Evolutionary conservation across 2,329 filamentous ascomycete species (phyloP), one percentile per base, ranked within the genome.

Genomic region (Hypoxylon sp.): DNA sequence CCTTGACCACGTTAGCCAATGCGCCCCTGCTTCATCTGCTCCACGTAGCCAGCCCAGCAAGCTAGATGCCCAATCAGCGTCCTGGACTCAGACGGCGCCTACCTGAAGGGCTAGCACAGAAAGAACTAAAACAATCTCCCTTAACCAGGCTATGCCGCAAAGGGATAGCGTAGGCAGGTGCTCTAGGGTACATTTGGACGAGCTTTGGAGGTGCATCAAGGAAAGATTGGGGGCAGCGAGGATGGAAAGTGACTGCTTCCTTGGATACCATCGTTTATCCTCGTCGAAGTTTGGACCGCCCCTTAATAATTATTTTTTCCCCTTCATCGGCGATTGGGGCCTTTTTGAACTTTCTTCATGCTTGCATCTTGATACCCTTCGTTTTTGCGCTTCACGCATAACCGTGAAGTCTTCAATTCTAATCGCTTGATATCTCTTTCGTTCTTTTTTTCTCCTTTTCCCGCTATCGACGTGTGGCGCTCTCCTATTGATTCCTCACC

Each of bases 331-430:
- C 40, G 52, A 62, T 62, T 68, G 56, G 51, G 45, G 57, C 26
- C 20, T 63, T 61, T 66, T 55, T 50, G 52, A 68, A 68, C 65
- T 52, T 52, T 65, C 36, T 60, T 61, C 49, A 61, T 63, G 65
- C 58, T 44, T 68, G 65, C 62, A 68, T 64, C 62, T 68, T 68
- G 66, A 68, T 68, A 68, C 66, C 66, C 66, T 66, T 68, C 62
- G 59, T 65, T 62, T n/a, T 61, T 64, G 32, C 51, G 54, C 53
- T 65, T 68, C 59, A 49, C 46, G 45, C 51, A 48, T 16, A 57
- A 46, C 16, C 52, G 63, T 61, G 63, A 61, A 64, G 51, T 49
- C 52, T 66, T 68, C 66, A 68, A 60, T 68, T 65, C 66, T 66
- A 56, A 51, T 62, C 55, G 55, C 59, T 58, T 68, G 62, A 51